Evolutionary conservation across 2,329 filamentous ascomycete genomes (phyloP), one percentile per base, ranked within the genome.

Genomic region (Paecilomyces formosus): DNA sequence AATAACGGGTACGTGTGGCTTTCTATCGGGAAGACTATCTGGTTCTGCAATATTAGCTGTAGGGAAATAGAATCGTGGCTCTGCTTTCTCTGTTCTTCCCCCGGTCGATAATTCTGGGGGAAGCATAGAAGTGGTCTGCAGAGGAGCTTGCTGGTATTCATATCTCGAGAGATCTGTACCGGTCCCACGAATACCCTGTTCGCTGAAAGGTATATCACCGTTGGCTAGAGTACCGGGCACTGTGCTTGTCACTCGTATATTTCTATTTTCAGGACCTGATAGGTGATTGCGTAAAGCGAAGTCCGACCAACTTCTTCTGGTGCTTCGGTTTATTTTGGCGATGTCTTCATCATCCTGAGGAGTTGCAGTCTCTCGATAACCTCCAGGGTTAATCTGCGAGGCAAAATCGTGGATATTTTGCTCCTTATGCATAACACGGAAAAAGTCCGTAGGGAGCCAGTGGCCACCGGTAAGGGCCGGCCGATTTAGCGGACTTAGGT

Each of bases 361-460:
- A 9, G 66, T 57, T 31, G 64, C 65, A 7, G 53, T 59, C 30
- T 66, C 63, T 28, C 63, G 54, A 26, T 58, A 55, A 7, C 59
- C 54, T 52, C 63, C 45, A 52, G 68, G 65, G 21, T 60, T 57
- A 28, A 62, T 60, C 21, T 66, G 64, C 6, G 65, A 62, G 53
- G 63, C 45, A 9, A 59, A 22, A 28, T 57, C 55, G 12, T 62
- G 30, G 4, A 57, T 53, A 62, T 59, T 24, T 64, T 58, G 55
- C 56, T 58, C 2, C 62, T 21, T 18, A 63, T 39, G 33, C 62
- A 39, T 39, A 39, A n/a, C 62, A n/a, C 65, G 59, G 9, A 69
- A 65, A 18, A 71, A 57, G 50, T 72, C 68, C 5, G 68, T 66
- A 7, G 72, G 69, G 4, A 75, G 64, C 74, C 74, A 76, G 53